phyloP scores from a whole-genome alignment of 352 stramenopile species.

The Pythium aphanidermatum region DNA sequence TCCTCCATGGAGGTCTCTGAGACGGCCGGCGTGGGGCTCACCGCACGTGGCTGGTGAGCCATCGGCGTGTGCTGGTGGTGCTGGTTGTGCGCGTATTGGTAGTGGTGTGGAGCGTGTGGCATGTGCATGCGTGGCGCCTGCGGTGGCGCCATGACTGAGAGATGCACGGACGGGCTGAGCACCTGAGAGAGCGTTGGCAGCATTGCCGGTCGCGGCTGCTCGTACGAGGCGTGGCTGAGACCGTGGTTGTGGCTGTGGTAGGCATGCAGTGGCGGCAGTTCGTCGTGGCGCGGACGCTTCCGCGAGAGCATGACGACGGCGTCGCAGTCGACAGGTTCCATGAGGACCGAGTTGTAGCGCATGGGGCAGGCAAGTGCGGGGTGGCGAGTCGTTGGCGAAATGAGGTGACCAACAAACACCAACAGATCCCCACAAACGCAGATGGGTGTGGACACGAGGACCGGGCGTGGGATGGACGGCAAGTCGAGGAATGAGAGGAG shows the following conservation, averaged over 20 bases:
- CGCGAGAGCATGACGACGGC: background rate
- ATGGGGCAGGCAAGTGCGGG: constrained; percentile 1
- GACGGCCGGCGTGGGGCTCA: constrained; percentile 6
- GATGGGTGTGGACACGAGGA: no score
- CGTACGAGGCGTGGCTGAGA: background rate
- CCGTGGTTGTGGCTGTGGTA: constrained; percentile 5
- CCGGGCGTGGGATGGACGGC: no score
- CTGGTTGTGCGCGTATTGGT: background rate
- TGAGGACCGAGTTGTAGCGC: constrained; percentile 7
- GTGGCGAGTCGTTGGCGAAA: no score
- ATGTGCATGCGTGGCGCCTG: no score
- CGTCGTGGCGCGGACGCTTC: constrained; percentile 17
- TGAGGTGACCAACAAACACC: constrained; percentile 12
- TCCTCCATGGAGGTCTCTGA: constrained; percentile 15
- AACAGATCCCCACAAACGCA: background rate
- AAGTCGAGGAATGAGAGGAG: constrained; percentile 4
- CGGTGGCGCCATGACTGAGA: constrained; percentile 6
- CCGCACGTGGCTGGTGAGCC: constrained; percentile 2
- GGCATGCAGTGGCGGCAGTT: constrained; percentile 12
- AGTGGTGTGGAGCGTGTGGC: no score
- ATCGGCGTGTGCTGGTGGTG: background rate
- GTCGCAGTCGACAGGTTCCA: background rate
- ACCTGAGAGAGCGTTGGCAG: constrained; percentile 17
- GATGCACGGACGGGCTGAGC: constrained; percentile 10
- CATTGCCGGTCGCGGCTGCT: background rate